Evolutionary conservation across 306 rosid species (phyloP).

Genomic region (Cyclanthera cordifolia): DNA sequence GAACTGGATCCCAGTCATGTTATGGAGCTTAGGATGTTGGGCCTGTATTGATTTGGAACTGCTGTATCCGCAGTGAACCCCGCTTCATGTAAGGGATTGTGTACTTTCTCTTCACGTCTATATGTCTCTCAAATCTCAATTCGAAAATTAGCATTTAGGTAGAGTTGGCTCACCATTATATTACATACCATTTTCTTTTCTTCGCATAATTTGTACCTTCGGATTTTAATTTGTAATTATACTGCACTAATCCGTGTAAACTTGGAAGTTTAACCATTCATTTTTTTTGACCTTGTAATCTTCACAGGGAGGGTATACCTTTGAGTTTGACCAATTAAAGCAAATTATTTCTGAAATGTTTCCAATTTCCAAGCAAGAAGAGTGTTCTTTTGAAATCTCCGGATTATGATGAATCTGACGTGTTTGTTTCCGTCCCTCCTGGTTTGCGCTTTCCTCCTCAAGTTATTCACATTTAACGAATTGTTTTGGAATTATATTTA

Average conservation of each 20-base stretch:
- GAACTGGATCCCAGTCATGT: slow-evolving; percentile 90
- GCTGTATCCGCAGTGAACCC: slow-evolving; percentile 11
- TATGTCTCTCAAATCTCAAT: neutral
- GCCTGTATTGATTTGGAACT: slow-evolving; percentile 59
- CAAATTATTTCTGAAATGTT: slow-evolving; percentile 4
- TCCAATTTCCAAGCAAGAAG: neutral
- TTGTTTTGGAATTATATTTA: neutral
- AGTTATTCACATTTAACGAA: neutral
- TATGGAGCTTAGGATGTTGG: slow-evolving; percentile 87
- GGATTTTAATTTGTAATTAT: neutral
- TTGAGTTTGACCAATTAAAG: neutral
- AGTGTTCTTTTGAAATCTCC: neutral
- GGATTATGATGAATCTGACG: neutral
- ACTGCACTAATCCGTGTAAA: neutral
- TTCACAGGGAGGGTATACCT: neutral
- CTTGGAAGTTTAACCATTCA: neutral
- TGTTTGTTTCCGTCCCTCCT: neutral
- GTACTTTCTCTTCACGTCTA: neutral
- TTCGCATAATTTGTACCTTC: neutral
- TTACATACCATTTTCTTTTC: neutral
- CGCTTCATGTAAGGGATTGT: neutral
- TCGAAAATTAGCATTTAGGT: neutral
- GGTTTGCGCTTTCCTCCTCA: neutral
- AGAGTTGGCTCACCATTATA: neutral
- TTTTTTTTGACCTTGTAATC: neutral